Evolutionary conservation across 2,329 filamentous ascomycete species (phyloP), one percentile per base, ranked within the genome.

Genomic region (Exophiala lecanii-corni): DNA sequence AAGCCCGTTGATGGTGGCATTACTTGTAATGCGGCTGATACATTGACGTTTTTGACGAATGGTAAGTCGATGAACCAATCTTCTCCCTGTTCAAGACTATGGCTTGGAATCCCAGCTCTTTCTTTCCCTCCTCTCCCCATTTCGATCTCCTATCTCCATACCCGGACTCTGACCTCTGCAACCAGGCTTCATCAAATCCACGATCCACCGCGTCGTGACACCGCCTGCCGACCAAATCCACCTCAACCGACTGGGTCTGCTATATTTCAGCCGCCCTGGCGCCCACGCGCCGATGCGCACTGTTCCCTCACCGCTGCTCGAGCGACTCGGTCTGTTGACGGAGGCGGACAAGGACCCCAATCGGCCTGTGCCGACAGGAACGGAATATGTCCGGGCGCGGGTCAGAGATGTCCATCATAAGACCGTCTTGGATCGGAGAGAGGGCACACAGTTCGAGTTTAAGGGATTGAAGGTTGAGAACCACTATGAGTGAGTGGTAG

Each of bases 181-280:
- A 6, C 5, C 17, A 50, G 48, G 43, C 17, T 43, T 50, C 43
- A 54, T 70, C 28, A 56, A 65, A 4, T 63, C 60, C 0, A 68
- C 66, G 47, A 61, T 69, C 3, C 74, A 78, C 57, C 64, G 74
- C 2, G 73, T 78, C 13, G 68, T 70, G 7, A 62, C 63, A 16
- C 68, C 74, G 23, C 73, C 73, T 0, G 72, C 72, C 1, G 55
- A 59, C 12, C 74, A 78, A 55, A 63, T 57, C 4, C 56, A 61
- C 16, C 49, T 45, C n/a, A 66, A 63, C 17, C 61, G 76, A 43
- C 73, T 70, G 53, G 76, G 73, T 58, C 50, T 78, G 17, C 73
- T 77, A 7, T 78, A 78, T 53, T 78, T 78, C 57, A 61, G 66
- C 25, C 57, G 75, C 51, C 74, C 74, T 2, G 71, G 61, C 48